Evolutionary conservation across 2,329 filamentous ascomycete species (phyloP), one percentile per base, ranked within the genome.

Genomic region (Microcera coccophila): DNA sequence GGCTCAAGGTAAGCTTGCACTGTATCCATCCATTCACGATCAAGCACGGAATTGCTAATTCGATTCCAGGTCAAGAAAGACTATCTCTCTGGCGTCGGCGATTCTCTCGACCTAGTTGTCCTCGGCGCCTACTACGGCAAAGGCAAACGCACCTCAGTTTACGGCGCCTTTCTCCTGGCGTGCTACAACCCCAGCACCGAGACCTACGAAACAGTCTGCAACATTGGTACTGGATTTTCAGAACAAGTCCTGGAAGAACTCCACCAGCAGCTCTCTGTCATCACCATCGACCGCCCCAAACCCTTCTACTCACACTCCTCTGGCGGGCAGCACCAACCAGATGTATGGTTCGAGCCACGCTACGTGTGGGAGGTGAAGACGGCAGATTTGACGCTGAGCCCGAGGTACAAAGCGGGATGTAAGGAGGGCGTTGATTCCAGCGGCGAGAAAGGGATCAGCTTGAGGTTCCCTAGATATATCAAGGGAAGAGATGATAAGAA

Each of bases 351-450:
- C 63, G 93, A 98, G 73, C 88, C 93, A 12, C 82, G 83, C 32
- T 84, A 85, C 58, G 93, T 98, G 2, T 98, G 93, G 93, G 93
- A 98, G 68, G 90, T 98, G 55, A 95, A 91, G 73, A 95, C 91
- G 11, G 93, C 93, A 1, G 93, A 98, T 72, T 67, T 98, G 57
- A 97, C 93, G 2, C 77, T 98, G 17, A 91, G 85, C 54, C 93
- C 93, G 19, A 76, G 90, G 29, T 98, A 98, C 69, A 89, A 90
- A 68, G 93, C 93, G n/a, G 93, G 87, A 1, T 81, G 80, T 36
- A 82, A 85, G 54, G 88, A 94, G 62, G 82, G 90, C 5, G 76
- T 87, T n/a, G 85, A 87, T 45, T 76, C 77, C 0, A 72, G 70
- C 2, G 83, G 84, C 22, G 84, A 83, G 38, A 83, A 82, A 64